Evolutionary conservation across 2,329 filamentous ascomycete species (phyloP).

Genomic region (Fusarium liriodendri): DNA sequence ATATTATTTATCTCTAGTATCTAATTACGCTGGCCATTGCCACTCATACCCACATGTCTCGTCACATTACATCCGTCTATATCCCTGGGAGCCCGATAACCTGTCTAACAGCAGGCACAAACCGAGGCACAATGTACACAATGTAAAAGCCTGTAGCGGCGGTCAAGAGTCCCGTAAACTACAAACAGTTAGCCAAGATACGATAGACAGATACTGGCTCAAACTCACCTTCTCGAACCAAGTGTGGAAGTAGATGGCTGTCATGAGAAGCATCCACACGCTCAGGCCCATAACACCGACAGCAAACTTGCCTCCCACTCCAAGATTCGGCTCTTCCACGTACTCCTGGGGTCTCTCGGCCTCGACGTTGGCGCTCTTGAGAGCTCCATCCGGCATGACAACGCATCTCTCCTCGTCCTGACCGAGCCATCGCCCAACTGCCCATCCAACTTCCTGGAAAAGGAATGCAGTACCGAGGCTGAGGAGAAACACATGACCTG

Average conservation of each 20-base stretch:
- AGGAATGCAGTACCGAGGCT: slow-evolving; percentile 86
- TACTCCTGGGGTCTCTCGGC: slow-evolving; percentile 43
- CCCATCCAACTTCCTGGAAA: slow-evolving; percentile 79
- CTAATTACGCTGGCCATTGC: slow-evolving; percentile 12
- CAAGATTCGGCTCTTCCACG: slow-evolving; percentile 47
- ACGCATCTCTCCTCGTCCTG: slow-evolving; percentile 71
- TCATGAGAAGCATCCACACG: slow-evolving; percentile 99
- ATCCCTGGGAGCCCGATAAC: slow-evolving; percentile 64
- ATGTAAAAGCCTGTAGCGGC: slow-evolving; percentile 59
- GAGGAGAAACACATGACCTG: slow-evolving; percentile 93
- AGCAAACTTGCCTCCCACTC: slow-evolving; percentile 66
- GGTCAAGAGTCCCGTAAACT: slow-evolving; percentile 66
- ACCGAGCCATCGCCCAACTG: slow-evolving; percentile 58
- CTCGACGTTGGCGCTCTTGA: slow-evolving; percentile 69
- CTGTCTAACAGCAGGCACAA: slow-evolving; percentile 58
- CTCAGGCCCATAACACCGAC: slow-evolving; percentile 75
- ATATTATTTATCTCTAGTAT: slow-evolving; percentile 12
- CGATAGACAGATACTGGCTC: accelerated
- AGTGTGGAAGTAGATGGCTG: slow-evolving; percentile 97
- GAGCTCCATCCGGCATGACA: slow-evolving; percentile 73
- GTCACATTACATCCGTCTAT: slow-evolving; percentile 42
- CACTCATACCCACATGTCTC: slow-evolving; percentile 26
- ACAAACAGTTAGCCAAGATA: slow-evolving; percentile 36
- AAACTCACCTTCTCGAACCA: slow-evolving; percentile 93
- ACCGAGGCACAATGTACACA: slow-evolving; percentile 64